Evolutionary conservation across 1,284 basidiomycete genomes (phyloP), one percentile per base, ranked within the genome.

Genomic region (Marasmius tenuissimus): DNA sequence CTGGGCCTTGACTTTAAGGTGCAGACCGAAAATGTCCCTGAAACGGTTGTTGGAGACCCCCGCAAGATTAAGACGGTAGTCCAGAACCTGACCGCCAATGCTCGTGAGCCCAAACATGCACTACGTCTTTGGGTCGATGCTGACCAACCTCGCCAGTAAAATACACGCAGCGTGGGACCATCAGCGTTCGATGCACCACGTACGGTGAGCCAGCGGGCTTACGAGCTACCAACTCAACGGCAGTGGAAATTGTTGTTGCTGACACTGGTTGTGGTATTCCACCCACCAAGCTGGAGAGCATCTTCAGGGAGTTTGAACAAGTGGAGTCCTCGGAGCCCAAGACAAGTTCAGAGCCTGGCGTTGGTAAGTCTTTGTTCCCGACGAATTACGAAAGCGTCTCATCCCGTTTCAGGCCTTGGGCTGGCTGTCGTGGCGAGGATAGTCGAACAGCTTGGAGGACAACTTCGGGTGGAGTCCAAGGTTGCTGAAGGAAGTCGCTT

Each of bases 231-330:
- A 75, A 76, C 16, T 80, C 84, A 63, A 79, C 86, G 5, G 86
- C 85, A 1, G 82, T 93, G 38, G 90, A 93, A 72, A 88, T 94
- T 52, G 72, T 87, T 35, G 86, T 94, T n/a, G 78, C 82, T 9
- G 92, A 94, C 69, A 91, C 90, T 1, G 92, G 92, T 0, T 85
- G 85, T 66, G 94, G 94, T 4, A 96, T 96, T 56, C 73, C 87
- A 0, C 77, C 80, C 6, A 82, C 82, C 47, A 91, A 91, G 73
- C 81, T 96, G 27, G 91, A 93, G 71, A 86, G 85, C 61, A 93
- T 96, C 63, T 96, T 96, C 76, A 80, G 93, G 57, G 91, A 94
- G 63, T 92, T 96, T 63, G 93, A 95, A 74, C 89, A 93, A 67
- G 91, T 93, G 2, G 92, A 93, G 65, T 85, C 85, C 4, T 73